These are phyloP conservation scores for Ustilago esculenta DNA, from an alignment of 1,284 basidiomycete species.

Conservation along the genomic window DNA sequence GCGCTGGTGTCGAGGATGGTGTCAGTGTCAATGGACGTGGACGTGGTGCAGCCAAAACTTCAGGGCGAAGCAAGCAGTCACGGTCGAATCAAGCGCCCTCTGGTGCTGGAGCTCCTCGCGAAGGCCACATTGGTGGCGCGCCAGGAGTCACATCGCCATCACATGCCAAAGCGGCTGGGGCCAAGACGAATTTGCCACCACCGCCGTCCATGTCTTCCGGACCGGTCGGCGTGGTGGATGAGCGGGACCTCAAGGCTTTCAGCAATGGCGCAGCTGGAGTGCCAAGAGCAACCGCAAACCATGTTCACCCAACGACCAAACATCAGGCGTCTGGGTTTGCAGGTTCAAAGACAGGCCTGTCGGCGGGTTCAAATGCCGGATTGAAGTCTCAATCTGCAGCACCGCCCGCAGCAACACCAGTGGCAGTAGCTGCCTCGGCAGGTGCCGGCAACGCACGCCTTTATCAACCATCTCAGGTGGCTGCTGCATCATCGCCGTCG, in stretches of 20 bases:
- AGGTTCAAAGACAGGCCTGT: background rate
- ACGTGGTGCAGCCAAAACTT: conserved; percentile 19
- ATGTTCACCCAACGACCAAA: too few relatives aligned
- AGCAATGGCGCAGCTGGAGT: conserved; percentile 17
- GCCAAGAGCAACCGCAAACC: background rate
- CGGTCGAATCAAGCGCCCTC: conserved; percentile 11
- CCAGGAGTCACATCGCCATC: background rate
- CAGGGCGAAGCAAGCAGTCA: conserved; percentile 27
- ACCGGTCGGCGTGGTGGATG: conserved; percentile 7
- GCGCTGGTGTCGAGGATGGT: conserved; percentile 17
- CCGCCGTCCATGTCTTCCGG: conserved; percentile 25
- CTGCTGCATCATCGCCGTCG: background rate
- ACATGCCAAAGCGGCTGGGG: conserved; percentile 2
- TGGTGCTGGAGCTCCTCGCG: too few relatives aligned
- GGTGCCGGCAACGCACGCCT: conserved; percentile 26
- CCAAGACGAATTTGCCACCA: conserved; percentile 26
- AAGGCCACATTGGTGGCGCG: background rate
- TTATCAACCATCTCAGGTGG: conserved; percentile 18
- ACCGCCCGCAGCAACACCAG: conserved; percentile 27
- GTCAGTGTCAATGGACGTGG: conserved; percentile 20
- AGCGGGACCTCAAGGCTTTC: conserved; percentile 14
- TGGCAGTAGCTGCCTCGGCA: conserved; percentile 19
- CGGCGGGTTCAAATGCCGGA: too few relatives aligned
- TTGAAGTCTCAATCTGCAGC: too few relatives aligned
- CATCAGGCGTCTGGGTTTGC: background rate